Percentiles rank a stretch among this genome's conserved stretches.
Conservation (phyloP, 2,329 filamentous ascomycete genomes). For the Colletotrichum sp. region DNA sequence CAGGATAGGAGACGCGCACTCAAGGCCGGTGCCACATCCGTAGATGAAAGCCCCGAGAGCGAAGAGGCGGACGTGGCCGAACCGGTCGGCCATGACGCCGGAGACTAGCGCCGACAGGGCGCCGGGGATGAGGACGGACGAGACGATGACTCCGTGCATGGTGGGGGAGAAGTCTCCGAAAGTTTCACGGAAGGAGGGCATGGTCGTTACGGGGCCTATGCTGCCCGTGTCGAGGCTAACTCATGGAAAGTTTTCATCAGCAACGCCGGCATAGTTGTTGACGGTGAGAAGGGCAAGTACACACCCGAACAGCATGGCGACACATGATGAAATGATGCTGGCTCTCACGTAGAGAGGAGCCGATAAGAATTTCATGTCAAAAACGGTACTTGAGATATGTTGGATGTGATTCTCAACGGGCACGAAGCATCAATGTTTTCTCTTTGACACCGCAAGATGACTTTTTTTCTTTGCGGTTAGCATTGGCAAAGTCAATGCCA, state of each 20-base stretch:
- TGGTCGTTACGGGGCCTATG: slow-evolving; percentile 65
- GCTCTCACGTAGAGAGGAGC: slow-evolving; percentile 33
- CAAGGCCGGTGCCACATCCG: slow-evolving; percentile 53
- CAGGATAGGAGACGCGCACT: slow-evolving; percentile 39
- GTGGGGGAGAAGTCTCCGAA: slow-evolving; percentile 60
- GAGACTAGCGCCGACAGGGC: slow-evolving; percentile 65
- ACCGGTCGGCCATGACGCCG: slow-evolving; percentile 56
- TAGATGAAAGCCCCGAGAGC: slow-evolving; percentile 56
- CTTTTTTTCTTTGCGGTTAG: not conserved
- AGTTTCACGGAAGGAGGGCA: slow-evolving; percentile 53
- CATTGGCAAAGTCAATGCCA: not conserved
- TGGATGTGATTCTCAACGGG: not conserved
- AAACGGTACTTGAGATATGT: accelerated
- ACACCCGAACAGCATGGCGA: slow-evolving; percentile 37
- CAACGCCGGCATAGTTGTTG: not conserved
- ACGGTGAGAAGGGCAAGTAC: not conserved
- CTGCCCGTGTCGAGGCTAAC: slow-evolving; percentile 48
- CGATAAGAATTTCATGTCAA: not conserved
- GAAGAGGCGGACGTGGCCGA: slow-evolving; percentile 59
- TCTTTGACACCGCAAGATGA: not conserved
- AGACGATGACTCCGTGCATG: slow-evolving; percentile 64
- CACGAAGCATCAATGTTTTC: not conserved
- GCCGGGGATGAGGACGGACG: slow-evolving; percentile 63
- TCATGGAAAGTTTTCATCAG: not conserved
- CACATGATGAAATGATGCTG: slow-evolving; percentile 32